Base-by-base conservation (phyloP, 140 eudicot species). In the Anethum foeniculum region DNA sequence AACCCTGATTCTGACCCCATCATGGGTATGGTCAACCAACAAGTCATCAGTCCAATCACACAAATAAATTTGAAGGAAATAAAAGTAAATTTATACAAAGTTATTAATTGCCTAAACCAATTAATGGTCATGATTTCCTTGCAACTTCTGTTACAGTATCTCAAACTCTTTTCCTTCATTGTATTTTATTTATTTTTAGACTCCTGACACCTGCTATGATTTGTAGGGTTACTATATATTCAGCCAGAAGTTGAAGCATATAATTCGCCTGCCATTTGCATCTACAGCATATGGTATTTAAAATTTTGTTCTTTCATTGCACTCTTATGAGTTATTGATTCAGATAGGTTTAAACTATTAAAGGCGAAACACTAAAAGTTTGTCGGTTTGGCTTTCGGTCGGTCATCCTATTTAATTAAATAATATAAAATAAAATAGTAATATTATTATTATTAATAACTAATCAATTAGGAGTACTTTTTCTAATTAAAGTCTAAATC, bases 161-260 rank as follows among this genome's bases (percentile, higher is more conserved):
- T 34, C 51, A 52, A 73, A 51, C 0, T 30, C 6, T 77, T 16
- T 3, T 19, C 9, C 39, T 49, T 44, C 7, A 44, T 84, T 15
- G 38, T 19, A 34, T 58, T 34, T 23, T 25, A 60, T 79, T n/a
- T 19, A 36, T 39, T 82, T 79, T 32, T 78, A 71, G 54, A 49
- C 69, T 43, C 73, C 56, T 92, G 83, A 80, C 81, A 80, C 76
- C 76, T 38, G 25, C 80, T 69, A 81, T 47, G 60, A 44, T 82
- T 83, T 89, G 86, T 76, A 95, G 99, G 99, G 99, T 67, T 95
- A 95, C 89, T 95, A 93, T 84, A 86, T 88, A 44, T 91, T 90
- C 87, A 95, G 99, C 90, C 97, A 92, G 84, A 95, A 86, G 84
- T 77, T 95, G 93, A 95, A 95, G 93, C 97, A 88, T 80, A 87